A percentile compares a stretch with the other conserved stretches of the same genome.
phyloP scores from a whole-genome alignment of 495 filamentous ascomycete species.

The Aspergillus sclerotioniger region DNA sequence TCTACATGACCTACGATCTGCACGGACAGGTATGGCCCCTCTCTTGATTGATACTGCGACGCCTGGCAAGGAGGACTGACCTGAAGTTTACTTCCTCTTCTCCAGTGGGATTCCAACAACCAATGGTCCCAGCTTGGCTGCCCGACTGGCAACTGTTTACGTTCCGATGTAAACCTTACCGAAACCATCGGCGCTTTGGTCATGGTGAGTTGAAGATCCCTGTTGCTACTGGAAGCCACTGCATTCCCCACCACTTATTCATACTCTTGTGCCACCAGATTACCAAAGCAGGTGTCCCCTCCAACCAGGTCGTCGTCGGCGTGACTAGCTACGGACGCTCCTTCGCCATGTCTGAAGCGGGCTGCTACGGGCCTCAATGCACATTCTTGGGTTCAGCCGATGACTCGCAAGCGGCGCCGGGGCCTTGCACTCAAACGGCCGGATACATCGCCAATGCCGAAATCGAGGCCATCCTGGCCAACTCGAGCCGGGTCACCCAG shows the following conservation, averaged over 20 bases:
- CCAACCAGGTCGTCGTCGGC: slow-evolving; percentile 40
- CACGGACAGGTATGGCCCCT: slow-evolving; percentile 25
- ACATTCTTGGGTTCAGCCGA: slow-evolving; percentile 18
- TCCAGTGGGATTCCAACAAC: slow-evolving; percentile 29
- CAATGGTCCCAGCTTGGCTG: slow-evolving; percentile 29
- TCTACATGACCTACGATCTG: slow-evolving; percentile 39
- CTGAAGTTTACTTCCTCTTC: slow-evolving; percentile 8
- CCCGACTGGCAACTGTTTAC: slow-evolving; percentile 34
- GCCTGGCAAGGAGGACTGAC: background rate
- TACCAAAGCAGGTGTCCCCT: slow-evolving; percentile 48
- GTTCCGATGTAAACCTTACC: slow-evolving; percentile 42
- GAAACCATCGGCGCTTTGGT: slow-evolving; percentile 37
- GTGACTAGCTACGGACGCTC: slow-evolving; percentile 37
- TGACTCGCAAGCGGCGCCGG: slow-evolving; percentile 30
- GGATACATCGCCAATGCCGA: slow-evolving; percentile 30
- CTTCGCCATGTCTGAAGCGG: slow-evolving; percentile 34
- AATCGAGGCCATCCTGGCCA: slow-evolving; percentile 8
- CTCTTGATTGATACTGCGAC: background rate
- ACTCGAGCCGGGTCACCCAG: background rate
- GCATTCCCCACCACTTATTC: no score
- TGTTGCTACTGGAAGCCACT: no score
- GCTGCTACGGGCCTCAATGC: slow-evolving; percentile 25
- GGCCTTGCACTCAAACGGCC: slow-evolving; percentile 28
- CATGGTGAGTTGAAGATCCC: slow-evolving; percentile 20
- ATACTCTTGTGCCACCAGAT: slow-evolving; percentile 16